Evolutionary conservation across 495 filamentous ascomycete species (phyloP).

Genomic region (Melanomma pulvis-pyrius): DNA sequence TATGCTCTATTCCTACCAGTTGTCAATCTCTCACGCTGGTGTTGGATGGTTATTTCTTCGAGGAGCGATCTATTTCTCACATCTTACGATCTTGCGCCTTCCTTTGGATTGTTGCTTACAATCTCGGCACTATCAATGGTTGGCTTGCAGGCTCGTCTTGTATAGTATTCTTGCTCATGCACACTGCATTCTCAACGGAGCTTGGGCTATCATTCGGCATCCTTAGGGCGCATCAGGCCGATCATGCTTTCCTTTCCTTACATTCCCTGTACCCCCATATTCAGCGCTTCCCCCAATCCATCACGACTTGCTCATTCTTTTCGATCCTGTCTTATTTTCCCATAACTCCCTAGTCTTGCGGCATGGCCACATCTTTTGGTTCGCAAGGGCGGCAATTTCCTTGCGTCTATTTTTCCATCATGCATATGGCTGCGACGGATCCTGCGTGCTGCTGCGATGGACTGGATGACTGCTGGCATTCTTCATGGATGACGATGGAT

Average conservation of each 20-base stretch:
- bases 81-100: conserved; percentile 11
- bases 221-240: conserved; percentile 16
- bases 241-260: conserved; percentile 3
- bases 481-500: not conserved
- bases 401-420: conserved; percentile 3
- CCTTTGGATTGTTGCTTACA: conserved; percentile 5
- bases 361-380: not conserved
- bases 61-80: conserved; percentile 20
- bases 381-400: conserved; percentile 4
- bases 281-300: not conserved
- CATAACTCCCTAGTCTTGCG: not conserved
- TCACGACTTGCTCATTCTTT: conserved; percentile 4
- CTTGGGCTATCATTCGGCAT: conserved; percentile 28
- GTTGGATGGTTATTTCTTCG: conserved; percentile 21
- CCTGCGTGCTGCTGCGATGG: not conserved
- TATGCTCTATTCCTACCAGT: conserved; percentile 23
- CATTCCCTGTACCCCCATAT: conserved; percentile 2
- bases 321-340: conserved; percentile 25
- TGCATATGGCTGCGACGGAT: not conserved
- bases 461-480: not conserved
- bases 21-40: conserved; percentile 26
- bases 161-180: conserved; percentile 30
- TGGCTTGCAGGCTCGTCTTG: conserved; percentile 14
- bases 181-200: conserved; percentile 26
- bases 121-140: conserved; percentile 11